phyloP scores from a whole-genome alignment of 2,329 filamentous ascomycete species.

The Coniochaeta prunicola region DNA sequence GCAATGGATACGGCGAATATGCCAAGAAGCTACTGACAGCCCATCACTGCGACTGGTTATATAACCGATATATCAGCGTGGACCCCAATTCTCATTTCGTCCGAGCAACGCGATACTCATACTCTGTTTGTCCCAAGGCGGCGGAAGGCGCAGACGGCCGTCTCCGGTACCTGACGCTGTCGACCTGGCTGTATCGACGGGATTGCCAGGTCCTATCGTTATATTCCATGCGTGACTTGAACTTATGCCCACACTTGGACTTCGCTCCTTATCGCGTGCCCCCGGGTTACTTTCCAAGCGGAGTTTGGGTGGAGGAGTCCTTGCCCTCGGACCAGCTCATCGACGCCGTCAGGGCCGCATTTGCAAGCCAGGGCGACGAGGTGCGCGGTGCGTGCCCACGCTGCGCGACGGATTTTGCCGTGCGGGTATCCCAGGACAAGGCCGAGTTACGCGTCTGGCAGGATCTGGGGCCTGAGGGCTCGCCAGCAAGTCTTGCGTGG shows the following conservation, averaged over 20 bases:
- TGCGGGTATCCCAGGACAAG: not conserved
- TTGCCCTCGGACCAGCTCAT: not conserved
- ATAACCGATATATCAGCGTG: too few relatives aligned
- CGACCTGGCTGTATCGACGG: not conserved
- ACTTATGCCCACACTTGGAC: not conserved
- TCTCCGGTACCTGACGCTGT: not conserved
- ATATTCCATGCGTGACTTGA: not conserved
- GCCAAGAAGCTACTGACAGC: not conserved
- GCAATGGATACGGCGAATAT: not conserved
- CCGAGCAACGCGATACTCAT: not conserved
- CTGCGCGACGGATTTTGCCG: not conserved
- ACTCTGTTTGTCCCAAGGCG: not conserved
- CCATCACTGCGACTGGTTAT: not conserved
- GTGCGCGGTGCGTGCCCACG: not conserved
- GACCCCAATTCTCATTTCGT: too few relatives aligned
- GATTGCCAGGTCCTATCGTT: not conserved
- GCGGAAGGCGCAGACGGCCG: not conserved
- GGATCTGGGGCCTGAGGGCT: not conserved
- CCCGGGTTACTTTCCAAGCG: not conserved
- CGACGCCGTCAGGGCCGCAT: not conserved
- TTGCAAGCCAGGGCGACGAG: not conserved
- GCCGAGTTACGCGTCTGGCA: not conserved
- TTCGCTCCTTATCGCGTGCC: not conserved
- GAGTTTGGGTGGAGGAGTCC: not conserved
- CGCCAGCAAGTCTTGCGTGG: not conserved